Evolutionary conservation across 176 grass and related monocot species (phyloP).

Genomic region (Bromus sterilis): DNA sequence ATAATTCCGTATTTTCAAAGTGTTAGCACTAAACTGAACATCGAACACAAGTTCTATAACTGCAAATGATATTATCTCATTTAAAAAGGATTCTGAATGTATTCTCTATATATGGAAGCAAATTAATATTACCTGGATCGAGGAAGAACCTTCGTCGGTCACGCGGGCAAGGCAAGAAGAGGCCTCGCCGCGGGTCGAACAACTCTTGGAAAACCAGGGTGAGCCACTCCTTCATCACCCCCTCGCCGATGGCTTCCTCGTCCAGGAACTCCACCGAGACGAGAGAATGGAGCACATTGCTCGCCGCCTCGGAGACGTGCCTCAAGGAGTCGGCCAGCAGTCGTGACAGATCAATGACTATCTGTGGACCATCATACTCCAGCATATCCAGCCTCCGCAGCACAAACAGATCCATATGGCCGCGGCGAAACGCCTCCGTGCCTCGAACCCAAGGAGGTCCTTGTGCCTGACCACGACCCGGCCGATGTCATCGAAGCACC

Average conservation of each 20-base stretch:
- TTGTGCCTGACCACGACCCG: too few species aligned
- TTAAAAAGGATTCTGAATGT: not conserved
- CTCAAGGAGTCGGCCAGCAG: slow-evolving; percentile 41
- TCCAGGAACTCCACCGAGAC: slow-evolving; percentile 51
- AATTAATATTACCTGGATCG: too few species aligned
- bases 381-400: too few species aligned
- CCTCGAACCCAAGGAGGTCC: too few species aligned
- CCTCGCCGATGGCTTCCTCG: too few species aligned
- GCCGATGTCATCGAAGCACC: too few species aligned
- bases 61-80: too few species aligned
- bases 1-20: too few species aligned
- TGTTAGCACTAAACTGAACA: too few species aligned
- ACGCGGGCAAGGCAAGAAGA: slow-evolving; percentile 59
- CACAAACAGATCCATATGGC: slow-evolving; percentile 3
- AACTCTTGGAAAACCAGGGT: slow-evolving; percentile 36
- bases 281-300: slow-evolving; percentile 12
- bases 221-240: not conserved
- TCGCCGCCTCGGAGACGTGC: slow-evolving; percentile 12
- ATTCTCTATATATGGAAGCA: not conserved
- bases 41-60: too few species aligned
- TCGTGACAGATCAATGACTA: slow-evolving; percentile 40
- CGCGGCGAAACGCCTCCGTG: slow-evolving; percentile 34
- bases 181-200: slow-evolving; percentile 31
- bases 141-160: too few species aligned
- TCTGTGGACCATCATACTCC: too few species aligned